Percentiles rank a stretch among this genome's conserved stretches.
These are phyloP conservation scores for Jamesozyma hellenica DNA, from an alignment of 805 yeast species.

Conservation along the genomic window DNA sequence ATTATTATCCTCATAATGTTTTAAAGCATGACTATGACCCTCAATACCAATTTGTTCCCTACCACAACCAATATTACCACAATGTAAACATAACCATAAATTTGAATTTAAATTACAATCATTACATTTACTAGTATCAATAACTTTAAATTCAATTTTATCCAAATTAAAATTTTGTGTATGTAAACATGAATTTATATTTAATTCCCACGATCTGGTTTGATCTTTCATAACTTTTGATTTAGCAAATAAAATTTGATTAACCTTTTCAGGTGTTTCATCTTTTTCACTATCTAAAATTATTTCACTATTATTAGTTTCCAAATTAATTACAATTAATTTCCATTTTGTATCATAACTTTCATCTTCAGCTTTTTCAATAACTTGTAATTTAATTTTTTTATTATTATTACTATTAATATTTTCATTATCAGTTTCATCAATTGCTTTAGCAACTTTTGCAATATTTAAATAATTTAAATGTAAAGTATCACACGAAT, in stretches of 20 bases:
- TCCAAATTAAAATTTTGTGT: constrained; percentile 37
- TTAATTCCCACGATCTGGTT: constrained; percentile 86
- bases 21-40: constrained; percentile 88
- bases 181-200: constrained; percentile 72
- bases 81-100: constrained; percentile 83
- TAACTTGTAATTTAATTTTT: constrained; percentile 25
- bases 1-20: constrained; percentile 44
- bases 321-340: constrained; percentile 6
- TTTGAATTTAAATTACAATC: constrained; percentile 62
- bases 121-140: constrained; percentile 32
- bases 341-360: constrained; percentile 24
- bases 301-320: not conserved
- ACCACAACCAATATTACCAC: constrained; percentile 94
- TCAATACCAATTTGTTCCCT: constrained; percentile 85
- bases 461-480: constrained; percentile 47
- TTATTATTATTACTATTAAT: constrained; percentile 14
- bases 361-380: constrained; percentile 26
- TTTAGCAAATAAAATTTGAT: constrained; percentile 20
- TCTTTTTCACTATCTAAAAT: not conserved
- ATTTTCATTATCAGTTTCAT: constrained; percentile 17
- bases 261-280: constrained; percentile 8
- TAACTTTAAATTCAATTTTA: not conserved
- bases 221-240: constrained; percentile 38
- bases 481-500: constrained; percentile 37
- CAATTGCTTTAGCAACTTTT: constrained; percentile 40